phyloP scores from a whole-genome alignment of 2,329 filamentous ascomycete genomes.

The Pseudogymnoascus sp. region DNA sequence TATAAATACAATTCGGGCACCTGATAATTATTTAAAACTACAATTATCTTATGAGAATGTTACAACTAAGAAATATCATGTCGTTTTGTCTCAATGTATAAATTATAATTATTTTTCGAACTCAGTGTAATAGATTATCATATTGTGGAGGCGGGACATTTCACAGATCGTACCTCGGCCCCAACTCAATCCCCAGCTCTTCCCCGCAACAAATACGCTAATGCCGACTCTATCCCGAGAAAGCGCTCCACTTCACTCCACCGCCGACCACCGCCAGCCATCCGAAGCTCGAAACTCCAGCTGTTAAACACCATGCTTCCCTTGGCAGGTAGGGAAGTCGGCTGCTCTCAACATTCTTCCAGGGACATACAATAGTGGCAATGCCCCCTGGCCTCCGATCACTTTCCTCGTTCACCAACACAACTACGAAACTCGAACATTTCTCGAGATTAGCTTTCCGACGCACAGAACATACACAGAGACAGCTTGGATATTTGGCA shows the following conservation, averaged over 20 bases:
- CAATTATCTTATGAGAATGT: not conserved
- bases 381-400: conserved; percentile 2
- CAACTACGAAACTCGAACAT: not conserved
- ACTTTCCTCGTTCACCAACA: not conserved
- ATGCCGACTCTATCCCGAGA: not conserved
- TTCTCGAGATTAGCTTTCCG: not conserved
- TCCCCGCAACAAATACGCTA: not conserved
- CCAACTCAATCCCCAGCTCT: not conserved
- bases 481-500: not conserved
- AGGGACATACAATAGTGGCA: conserved; percentile 3
- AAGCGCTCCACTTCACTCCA: not conserved
- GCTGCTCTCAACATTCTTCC: conserved; percentile 3
- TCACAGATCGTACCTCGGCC: not conserved
- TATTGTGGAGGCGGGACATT: not conserved
- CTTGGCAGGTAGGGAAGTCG: not conserved
- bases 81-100: not conserved
- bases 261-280: not conserved
- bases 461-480: not conserved
- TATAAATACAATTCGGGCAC: not conserved
- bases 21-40: not conserved
- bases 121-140: not conserved
- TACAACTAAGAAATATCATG: not conserved
- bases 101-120: not conserved
- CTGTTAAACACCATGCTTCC: not conserved
- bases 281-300: not conserved